phyloP scores from a whole-genome alignment of 768 basidiomycete genomes.

The Clathrus columnatus region DNA sequence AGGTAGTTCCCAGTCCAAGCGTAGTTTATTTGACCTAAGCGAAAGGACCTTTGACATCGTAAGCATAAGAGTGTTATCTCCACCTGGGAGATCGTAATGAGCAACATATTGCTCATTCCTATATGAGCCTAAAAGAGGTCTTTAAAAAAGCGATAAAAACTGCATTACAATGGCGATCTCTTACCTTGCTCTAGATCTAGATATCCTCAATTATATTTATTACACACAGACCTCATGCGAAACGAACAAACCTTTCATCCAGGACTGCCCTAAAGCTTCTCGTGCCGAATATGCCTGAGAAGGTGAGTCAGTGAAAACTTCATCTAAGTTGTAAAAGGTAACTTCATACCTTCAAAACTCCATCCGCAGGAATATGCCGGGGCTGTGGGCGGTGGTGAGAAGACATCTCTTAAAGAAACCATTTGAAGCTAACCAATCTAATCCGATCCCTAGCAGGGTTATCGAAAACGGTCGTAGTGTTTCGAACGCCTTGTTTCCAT shows the following conservation, averaged over 20 bases:
- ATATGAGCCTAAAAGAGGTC: slow-evolving; percentile 43
- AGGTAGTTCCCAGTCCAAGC: slow-evolving; percentile 86
- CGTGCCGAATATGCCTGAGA: slow-evolving; percentile 77
- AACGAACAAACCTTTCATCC: slow-evolving; percentile 49
- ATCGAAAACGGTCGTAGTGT: slow-evolving; percentile 98
- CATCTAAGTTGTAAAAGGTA: not conserved
- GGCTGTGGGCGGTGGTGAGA: slow-evolving; percentile 45
- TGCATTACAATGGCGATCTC: not conserved
- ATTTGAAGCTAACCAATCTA: slow-evolving; percentile 49
- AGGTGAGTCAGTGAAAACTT: slow-evolving; percentile 3
- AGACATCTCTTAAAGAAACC: not conserved
- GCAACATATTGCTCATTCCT: slow-evolving; percentile 83
- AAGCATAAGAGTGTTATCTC: slow-evolving; percentile 72
- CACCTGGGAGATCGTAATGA: slow-evolving; percentile 76
- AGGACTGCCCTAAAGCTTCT: slow-evolving; percentile 90
- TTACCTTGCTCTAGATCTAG: slow-evolving; percentile 71
- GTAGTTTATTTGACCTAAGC: slow-evolving; percentile 78
- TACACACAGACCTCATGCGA: not conserved
- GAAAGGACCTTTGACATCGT: slow-evolving; percentile 73
- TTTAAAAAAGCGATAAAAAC: not conserved
- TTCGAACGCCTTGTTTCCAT: slow-evolving; percentile 69
- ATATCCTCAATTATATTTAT: not conserved
- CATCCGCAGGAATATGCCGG: slow-evolving; percentile 78
- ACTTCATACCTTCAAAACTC: slow-evolving; percentile 68
- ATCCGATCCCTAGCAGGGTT: slow-evolving; percentile 81